These are phyloP conservation scores for Teratosphaeria nubilosa DNA, from an alignment of 2,329 filamentous ascomycete genomes.

Conservation along the genomic window DNA sequence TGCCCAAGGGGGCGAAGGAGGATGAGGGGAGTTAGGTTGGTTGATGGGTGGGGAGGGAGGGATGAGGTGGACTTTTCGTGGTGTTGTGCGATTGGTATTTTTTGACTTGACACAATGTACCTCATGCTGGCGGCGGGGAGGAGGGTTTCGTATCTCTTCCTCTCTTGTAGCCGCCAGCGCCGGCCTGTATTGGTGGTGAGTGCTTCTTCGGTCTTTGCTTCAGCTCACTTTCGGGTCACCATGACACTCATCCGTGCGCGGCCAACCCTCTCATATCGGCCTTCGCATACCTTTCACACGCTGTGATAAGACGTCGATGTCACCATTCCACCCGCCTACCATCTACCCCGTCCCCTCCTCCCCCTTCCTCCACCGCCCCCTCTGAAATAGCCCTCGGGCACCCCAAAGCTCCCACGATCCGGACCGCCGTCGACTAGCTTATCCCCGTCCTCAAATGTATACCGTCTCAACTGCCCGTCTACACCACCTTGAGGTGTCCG, in stretches of 20 bases:
- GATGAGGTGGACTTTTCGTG: not conserved
- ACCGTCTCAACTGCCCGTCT: conserved; percentile 30
- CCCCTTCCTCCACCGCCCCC: conserved; percentile 11
- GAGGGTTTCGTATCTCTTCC: too few species aligned
- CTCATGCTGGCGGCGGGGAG: not conserved
- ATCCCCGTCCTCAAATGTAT: conserved; percentile 35
- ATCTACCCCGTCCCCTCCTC: conserved; percentile 10
- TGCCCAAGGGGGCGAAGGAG: not conserved
- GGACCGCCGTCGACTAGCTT: conserved; percentile 32
- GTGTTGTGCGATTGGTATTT: too few species aligned
- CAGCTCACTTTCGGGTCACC: not conserved
- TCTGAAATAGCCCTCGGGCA: conserved; percentile 1
- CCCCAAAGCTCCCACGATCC: conserved; percentile 25
- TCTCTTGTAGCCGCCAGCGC: not conserved
- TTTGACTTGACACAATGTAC: too few species aligned
- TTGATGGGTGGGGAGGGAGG: not conserved
- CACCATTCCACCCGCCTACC: conserved; percentile 3
- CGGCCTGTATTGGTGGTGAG: not conserved
- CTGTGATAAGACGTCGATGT: not conserved
- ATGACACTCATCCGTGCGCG: not conserved
- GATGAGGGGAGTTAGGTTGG: not conserved
- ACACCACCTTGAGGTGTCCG: not conserved
- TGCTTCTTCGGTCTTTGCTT: not conserved
- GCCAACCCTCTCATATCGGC: too few species aligned
- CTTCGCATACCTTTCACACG: too few species aligned